Conservation (phyloP, 768 basidiomycete species). For the Gloeostereum incarnatum region DNA sequence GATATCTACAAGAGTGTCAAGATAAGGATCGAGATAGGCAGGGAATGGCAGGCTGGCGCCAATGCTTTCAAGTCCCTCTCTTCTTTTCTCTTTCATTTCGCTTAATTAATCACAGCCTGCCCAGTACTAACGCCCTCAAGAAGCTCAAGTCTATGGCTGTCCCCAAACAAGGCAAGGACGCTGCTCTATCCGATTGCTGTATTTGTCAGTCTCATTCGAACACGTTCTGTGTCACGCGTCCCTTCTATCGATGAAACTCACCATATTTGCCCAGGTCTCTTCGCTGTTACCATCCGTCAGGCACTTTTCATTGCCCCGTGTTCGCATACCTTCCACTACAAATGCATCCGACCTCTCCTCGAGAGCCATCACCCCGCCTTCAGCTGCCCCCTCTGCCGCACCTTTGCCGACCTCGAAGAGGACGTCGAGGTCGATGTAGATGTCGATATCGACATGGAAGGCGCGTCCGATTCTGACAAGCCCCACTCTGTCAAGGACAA, state of each 20-base stretch:
- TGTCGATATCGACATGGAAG: too few relatives aligned
- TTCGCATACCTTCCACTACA: slow-evolving; percentile 94
- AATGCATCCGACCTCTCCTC: slow-evolving; percentile 90
- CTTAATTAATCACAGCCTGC: slow-evolving; percentile 1
- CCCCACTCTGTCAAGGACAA: too few relatives aligned
- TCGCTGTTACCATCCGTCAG: slow-evolving; percentile 88
- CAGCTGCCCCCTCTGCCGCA: slow-evolving; percentile 90
- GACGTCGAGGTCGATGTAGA: slow-evolving; percentile 68
- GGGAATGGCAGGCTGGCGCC: slow-evolving; percentile 84
- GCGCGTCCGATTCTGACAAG: too few relatives aligned
- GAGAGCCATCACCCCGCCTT: slow-evolving; percentile 89
- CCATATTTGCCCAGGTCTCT: slow-evolving; percentile 32
- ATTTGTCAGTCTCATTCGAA: slow-evolving; percentile 3
- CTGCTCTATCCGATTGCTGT: slow-evolving; percentile 18
- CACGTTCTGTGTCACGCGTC: not conserved
- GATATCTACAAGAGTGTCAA: slow-evolving; percentile 97
- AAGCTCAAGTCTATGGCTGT: slow-evolving; percentile 69
- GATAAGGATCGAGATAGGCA: slow-evolving; percentile 80
- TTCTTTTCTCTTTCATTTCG: slow-evolving; percentile 5
- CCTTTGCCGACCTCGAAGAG: slow-evolving; percentile 91
- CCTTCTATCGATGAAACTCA: not conserved
- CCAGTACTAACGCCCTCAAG: slow-evolving; percentile 59
- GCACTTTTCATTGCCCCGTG: slow-evolving; percentile 97
- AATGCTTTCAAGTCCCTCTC: slow-evolving; percentile 89
- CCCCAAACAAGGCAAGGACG: slow-evolving; percentile 11